Evolutionary conservation across 768 basidiomycete species (phyloP), one percentile per base, ranked within the genome.

Genomic region (Mycena chlorophos): DNA sequence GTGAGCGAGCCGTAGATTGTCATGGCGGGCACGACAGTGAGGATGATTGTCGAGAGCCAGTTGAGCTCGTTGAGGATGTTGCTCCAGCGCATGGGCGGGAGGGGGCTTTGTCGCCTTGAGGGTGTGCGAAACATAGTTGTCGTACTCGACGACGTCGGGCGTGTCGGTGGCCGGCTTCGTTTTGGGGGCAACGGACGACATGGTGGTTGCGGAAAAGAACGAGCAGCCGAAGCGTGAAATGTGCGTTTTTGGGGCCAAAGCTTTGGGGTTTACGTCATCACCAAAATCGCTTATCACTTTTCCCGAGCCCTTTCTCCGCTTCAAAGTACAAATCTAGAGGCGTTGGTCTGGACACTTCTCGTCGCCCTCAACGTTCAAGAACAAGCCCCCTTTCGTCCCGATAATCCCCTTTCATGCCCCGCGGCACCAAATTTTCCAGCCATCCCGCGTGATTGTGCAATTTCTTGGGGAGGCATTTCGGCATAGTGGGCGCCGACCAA

Each of bases 61-160:
- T 89, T 87, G 62, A 94, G 73, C 66, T 92, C 88, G 20, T 74
- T 74, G 65, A 71, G 63, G 55, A 82, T 68, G 66, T 86, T 91
- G 34, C 74, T 68, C 83, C 79, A 84, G 1, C 78, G 75, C 60
- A 91, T 73, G 3, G 89, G 89, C 23, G 2, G 89, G 89, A 13
- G 89, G 76, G 2, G 85, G 66, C 66, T 88, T 88, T 55, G 81
- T 78, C 40, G 83, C 85, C 64, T 81, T 83, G 66, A 92, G 79
- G 5, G 88, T 91, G 70, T 88, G 80, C 26, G 84, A 75, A 67
- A 92, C 89, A 65, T 91, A 92, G 77, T 92, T 91, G 71, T 91
- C 78, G 63, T 79, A 68, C 68, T 52, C 56, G 51, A 34, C 40
- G 37, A 46, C 54, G 42, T 48, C 48, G 14, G 52, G 40, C 16